These are phyloP conservation scores for Amyloporia xantha DNA, from an alignment of 768 basidiomycete genomes.

Conservation along the genomic window DNA sequence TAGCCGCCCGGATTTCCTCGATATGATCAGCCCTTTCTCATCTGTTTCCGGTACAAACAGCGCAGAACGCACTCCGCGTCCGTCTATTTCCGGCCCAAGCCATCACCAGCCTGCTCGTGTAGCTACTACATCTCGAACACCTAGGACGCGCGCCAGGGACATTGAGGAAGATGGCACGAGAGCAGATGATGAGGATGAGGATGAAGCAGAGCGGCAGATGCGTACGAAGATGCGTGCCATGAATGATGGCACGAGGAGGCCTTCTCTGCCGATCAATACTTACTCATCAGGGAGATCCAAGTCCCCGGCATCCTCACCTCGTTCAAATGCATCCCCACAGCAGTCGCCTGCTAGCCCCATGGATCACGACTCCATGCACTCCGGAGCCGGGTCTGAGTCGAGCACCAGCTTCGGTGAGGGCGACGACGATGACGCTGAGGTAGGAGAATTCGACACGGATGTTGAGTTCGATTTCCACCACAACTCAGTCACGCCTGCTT, in stretches of 20 bases:
- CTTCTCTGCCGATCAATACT: slow-evolving; percentile 33
- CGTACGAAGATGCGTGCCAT: slow-evolving; percentile 38
- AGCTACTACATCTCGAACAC: slow-evolving; percentile 26
- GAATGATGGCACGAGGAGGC: slow-evolving; percentile 34
- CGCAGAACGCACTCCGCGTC: slow-evolving; percentile 39
- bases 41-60: slow-evolving; percentile 20
- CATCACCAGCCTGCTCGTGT: slow-evolving; percentile 6
- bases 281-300: slow-evolving; percentile 7
- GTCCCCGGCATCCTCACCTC: slow-evolving; percentile 4
- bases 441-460: slow-evolving; percentile 26
- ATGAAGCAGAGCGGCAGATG: slow-evolving; percentile 24
- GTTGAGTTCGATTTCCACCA: slow-evolving; percentile 26
- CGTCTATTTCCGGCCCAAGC: slow-evolving; percentile 28
- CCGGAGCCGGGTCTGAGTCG: slow-evolving; percentile 16
- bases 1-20: slow-evolving; percentile 17
- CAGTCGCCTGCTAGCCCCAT: background rate
- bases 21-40: slow-evolving; percentile 34
- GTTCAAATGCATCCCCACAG: slow-evolving; percentile 4
- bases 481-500: slow-evolving; percentile 3
- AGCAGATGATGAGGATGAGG: slow-evolving; percentile 32
- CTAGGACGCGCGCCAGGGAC: slow-evolving; percentile 25
- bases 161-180: slow-evolving; percentile 23
- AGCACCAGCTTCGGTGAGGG: slow-evolving; percentile 14
- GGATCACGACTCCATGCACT: background rate
- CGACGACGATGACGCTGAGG: slow-evolving; percentile 27